These are phyloP conservation scores for maize (Zea mays) DNA, from an alignment of 176 grass and related monocot species.

Conservation along the genomic window DNA sequence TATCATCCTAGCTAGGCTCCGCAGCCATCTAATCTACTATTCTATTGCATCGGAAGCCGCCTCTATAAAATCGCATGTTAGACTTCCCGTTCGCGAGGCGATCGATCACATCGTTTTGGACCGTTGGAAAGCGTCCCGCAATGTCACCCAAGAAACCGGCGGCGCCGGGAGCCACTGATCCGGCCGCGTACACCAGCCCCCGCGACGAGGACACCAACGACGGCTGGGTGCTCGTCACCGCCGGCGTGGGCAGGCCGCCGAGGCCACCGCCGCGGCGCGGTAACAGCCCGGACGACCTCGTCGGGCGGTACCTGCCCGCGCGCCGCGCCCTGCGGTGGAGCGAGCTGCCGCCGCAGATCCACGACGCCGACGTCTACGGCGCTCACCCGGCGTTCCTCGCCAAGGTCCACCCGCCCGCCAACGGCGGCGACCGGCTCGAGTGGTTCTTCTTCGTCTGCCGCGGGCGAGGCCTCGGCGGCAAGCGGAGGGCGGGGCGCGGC, in stretches of 20 bases:
- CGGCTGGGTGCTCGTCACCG: conserved; percentile 43
- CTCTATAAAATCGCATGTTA: background rate
- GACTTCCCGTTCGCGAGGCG: background rate
- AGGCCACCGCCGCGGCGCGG: conserved; percentile 27
- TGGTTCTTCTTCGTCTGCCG: conserved; percentile 54
- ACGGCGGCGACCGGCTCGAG: background rate
- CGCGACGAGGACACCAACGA: conserved; percentile 35
- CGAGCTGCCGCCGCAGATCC: conserved; percentile 37
- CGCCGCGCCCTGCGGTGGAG: conserved; percentile 37
- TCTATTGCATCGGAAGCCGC: background rate
- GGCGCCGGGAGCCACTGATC: conserved; percentile 6
- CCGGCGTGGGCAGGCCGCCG: background rate
- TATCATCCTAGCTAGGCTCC: no score
- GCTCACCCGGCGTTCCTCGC: conserved; percentile 40
- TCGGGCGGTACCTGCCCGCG: conserved; percentile 33
- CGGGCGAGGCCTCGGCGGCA: conserved; percentile 14
- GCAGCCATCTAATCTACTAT: no score
- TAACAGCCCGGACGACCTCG: background rate
- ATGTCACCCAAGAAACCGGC: background rate
- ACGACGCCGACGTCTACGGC: conserved; percentile 45
- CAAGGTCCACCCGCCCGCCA: conserved; percentile 29
- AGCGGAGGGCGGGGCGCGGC: conserved; percentile 26
- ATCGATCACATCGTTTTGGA: background rate
- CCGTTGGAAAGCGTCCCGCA: background rate
- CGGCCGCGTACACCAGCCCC: background rate